Conservation (phyloP, 371 early-diverging fungal species). For the Circinella umbellata region DNA sequence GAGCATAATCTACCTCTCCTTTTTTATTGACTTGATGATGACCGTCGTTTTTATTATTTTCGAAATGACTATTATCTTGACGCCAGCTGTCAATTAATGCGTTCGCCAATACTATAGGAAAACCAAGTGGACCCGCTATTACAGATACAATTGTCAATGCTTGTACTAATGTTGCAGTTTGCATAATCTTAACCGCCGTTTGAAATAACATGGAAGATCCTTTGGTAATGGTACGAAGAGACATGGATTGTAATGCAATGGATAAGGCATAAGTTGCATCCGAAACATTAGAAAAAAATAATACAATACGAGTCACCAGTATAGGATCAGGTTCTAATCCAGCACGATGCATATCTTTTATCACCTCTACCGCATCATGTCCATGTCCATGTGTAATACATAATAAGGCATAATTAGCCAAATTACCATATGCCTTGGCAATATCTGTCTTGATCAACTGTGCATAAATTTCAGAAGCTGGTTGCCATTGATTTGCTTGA, state of each 20-base stretch:
- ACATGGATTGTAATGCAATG: conserved; percentile 30
- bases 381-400: conserved; percentile 33
- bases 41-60: neutral
- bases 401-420: conserved; percentile 51
- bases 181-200: neutral
- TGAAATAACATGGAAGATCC: conserved; percentile 18
- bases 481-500: conserved; percentile 26
- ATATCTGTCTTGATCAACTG: conserved; percentile 42
- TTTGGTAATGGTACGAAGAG: conserved; percentile 25
- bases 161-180: neutral
- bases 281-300: conserved; percentile 21
- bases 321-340: conserved; percentile 48
- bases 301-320: conserved; percentile 38
- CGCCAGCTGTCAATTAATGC: conserved; percentile 8
- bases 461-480: conserved; percentile 36
- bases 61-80: neutral
- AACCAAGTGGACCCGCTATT: neutral
- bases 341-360: conserved; percentile 42
- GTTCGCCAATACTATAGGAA: neutral
- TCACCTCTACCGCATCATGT: conserved; percentile 27
- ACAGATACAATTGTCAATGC: conserved; percentile 5
- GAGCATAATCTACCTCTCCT: conserved; percentile 12
- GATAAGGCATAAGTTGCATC: conserved; percentile 38
- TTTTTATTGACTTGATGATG: neutral
- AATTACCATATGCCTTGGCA: conserved; percentile 49